Conservation (phyloP, 352 stramenopile species). For the Ophiocytium majus region DNA sequence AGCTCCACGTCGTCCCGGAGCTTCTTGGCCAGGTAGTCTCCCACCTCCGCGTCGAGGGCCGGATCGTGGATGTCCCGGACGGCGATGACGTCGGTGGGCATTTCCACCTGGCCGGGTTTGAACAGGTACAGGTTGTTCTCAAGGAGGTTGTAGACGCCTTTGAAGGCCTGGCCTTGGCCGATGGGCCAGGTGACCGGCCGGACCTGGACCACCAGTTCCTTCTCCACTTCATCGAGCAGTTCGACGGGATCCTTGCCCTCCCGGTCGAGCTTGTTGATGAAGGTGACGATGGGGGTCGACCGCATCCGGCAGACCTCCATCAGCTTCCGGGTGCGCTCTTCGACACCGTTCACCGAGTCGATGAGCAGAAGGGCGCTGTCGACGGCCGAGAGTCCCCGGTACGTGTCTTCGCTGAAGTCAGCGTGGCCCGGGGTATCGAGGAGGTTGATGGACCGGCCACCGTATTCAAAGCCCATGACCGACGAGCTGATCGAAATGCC, state of each 20-base stretch:
- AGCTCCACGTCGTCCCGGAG: constrained; percentile 69
- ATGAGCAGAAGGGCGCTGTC: constrained; percentile 76
- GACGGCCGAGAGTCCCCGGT: constrained; percentile 66
- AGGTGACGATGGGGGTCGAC: constrained; percentile 69
- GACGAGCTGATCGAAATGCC: constrained; percentile 71
- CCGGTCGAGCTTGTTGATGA: constrained; percentile 77
- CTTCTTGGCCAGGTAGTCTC: constrained; percentile 65
- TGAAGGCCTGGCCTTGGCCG: constrained; percentile 71
- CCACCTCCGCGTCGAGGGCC: constrained; percentile 55
- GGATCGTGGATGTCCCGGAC: background rate
- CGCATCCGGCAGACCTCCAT: constrained; percentile 71
- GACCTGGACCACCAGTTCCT: constrained; percentile 68
- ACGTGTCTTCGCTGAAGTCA: constrained; percentile 76
- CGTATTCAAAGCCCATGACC: constrained; percentile 74
- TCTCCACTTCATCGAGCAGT: constrained; percentile 74
- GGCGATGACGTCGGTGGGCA: background rate
- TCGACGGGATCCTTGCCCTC: constrained; percentile 68
- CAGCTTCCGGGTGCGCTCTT: constrained; percentile 73
- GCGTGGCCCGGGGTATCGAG: constrained; percentile 70
- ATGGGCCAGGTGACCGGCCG: constrained; percentile 71
- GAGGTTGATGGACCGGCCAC: constrained; percentile 65
- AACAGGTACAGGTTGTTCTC: constrained; percentile 15
- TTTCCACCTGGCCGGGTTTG: background rate
- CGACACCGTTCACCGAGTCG: constrained; percentile 71
- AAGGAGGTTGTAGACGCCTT: constrained; percentile 63